Conservation (phyloP, 2,329 filamentous ascomycete species). For the Ciborinia camelliae region DNA sequence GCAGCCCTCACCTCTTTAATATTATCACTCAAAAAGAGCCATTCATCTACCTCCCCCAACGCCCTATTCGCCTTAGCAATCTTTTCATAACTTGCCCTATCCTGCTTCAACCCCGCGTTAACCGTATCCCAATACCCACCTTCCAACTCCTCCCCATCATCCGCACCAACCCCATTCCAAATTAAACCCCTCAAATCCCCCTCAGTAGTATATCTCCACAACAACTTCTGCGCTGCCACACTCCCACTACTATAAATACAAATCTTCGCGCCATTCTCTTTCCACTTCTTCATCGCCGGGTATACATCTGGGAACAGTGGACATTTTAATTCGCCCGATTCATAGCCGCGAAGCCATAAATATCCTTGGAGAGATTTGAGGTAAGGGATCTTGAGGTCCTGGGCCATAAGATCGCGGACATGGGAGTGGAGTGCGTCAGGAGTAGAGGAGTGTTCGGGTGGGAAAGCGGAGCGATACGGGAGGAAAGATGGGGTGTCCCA, state of each 20-base stretch:
- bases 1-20: slow-evolving; percentile 65
- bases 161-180: slow-evolving; percentile 71
- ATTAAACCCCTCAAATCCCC: slow-evolving; percentile 59
- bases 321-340: slow-evolving; percentile 64
- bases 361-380: slow-evolving; percentile 78
- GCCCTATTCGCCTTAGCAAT: slow-evolving; percentile 35
- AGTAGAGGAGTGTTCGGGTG: slow-evolving; percentile 57
- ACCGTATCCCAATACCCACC: slow-evolving; percentile 75
- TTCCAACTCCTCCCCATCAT: slow-evolving; percentile 72
- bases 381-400: slow-evolving; percentile 72
- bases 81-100: slow-evolving; percentile 59
- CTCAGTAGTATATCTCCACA: slow-evolving; percentile 63
- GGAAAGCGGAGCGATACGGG: slow-evolving; percentile 68
- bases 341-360: slow-evolving; percentile 73
- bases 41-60: slow-evolving; percentile 48
- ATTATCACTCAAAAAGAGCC: slow-evolving; percentile 82
- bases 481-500: slow-evolving; percentile 66
- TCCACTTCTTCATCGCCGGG: slow-evolving; percentile 59
- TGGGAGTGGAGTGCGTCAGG: slow-evolving; percentile 61
- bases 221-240: slow-evolving; percentile 74
- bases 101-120: slow-evolving; percentile 72
- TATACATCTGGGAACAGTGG: slow-evolving; percentile 73
- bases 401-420: slow-evolving; percentile 65
- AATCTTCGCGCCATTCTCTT: slow-evolving; percentile 42
- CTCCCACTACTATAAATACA: slow-evolving; percentile 82